Evolutionary conservation across 2,329 filamentous ascomycete genomes (phyloP).

Genomic region (Neonectria coccinea): DNA sequence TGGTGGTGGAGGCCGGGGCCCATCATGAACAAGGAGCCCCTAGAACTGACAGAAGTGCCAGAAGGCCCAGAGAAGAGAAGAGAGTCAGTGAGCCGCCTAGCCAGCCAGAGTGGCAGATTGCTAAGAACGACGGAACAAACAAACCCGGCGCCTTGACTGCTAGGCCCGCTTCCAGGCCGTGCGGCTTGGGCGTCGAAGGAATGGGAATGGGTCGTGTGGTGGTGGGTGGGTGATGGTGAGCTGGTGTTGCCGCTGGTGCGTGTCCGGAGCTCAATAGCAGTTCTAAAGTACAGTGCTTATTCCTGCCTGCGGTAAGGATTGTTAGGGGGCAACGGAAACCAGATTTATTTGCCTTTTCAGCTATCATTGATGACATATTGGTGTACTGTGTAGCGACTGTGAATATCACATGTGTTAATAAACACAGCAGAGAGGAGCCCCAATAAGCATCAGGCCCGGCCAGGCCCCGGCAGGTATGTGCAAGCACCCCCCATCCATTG

Average conservation of each 20-base stretch:
- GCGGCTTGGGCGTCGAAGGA: slow-evolving; percentile 13
- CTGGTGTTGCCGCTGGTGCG: background rate
- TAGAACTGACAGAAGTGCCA: background rate
- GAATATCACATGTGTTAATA: background rate
- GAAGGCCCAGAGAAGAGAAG: background rate
- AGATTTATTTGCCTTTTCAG: background rate
- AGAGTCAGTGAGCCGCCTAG: background rate
- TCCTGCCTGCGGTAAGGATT: background rate
- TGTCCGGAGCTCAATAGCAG: slow-evolving; percentile 1
- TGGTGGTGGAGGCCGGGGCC: background rate
- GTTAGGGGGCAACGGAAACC: background rate
- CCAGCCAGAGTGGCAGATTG: background rate
- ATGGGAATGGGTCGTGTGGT: slow-evolving; percentile 21
- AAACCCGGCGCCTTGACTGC: background rate
- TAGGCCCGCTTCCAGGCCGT: background rate
- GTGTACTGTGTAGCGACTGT: background rate
- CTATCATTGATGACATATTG: background rate
- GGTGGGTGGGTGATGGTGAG: background rate
- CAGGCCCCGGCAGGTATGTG: background rate
- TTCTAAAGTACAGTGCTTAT: background rate
- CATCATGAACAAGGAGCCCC: background rate
- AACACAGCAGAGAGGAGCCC: background rate
- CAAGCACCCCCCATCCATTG: background rate
- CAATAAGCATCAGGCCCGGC: background rate
- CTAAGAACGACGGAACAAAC: too few species aligned